A percentile compares a stretch with the other conserved stretches of the same genome.
Evolutionary conservation across 352 stramenopile genomes (phyloP).

Genomic region (Globisporangium solare): DNA sequence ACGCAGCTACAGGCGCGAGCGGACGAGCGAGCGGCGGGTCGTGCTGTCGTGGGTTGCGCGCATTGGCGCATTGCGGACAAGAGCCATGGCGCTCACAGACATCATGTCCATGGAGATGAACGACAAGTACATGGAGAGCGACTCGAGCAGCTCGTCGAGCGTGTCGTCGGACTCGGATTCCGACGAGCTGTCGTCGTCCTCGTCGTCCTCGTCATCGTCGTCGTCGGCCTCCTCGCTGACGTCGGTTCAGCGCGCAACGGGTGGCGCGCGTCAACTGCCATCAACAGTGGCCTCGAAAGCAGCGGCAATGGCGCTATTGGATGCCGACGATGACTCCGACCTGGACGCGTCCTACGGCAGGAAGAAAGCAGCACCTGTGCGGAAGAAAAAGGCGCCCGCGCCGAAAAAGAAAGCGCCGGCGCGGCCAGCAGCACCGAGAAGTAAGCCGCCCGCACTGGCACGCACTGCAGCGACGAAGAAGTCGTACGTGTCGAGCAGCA

Average conservation of each 20-base stretch:
- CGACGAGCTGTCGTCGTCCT: conserved; percentile 41
- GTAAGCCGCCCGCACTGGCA: conserved; percentile 24
- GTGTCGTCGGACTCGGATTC: conserved; percentile 64
- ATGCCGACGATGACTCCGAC: conserved; percentile 28
- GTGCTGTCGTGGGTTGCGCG: background rate
- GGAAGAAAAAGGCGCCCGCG: conserved; percentile 12
- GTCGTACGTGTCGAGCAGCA: conserved; percentile 39
- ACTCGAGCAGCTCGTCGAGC: conserved; percentile 76
- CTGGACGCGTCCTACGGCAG: conserved; percentile 20
- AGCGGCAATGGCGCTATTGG: conserved; percentile 13
- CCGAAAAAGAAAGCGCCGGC: conserved; percentile 13
- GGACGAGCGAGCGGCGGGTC: background rate
- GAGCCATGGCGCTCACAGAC: conserved; percentile 58
- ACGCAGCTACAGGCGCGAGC: too few species aligned
- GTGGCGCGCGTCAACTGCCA: background rate
- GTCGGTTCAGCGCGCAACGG: background rate
- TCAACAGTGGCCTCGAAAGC: conserved; percentile 3
- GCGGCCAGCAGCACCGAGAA: conserved; percentile 13
- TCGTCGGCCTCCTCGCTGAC: conserved; percentile 24
- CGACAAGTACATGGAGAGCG: conserved; percentile 57
- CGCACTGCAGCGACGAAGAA: conserved; percentile 25
- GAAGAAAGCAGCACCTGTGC: conserved; percentile 17
- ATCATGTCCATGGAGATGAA: conserved; percentile 72
- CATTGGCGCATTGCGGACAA: background rate
- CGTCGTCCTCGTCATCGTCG: conserved; percentile 36